Conservation (phyloP, 2,329 filamentous ascomycete genomes). For the Stachybotrys chartarum region DNA sequence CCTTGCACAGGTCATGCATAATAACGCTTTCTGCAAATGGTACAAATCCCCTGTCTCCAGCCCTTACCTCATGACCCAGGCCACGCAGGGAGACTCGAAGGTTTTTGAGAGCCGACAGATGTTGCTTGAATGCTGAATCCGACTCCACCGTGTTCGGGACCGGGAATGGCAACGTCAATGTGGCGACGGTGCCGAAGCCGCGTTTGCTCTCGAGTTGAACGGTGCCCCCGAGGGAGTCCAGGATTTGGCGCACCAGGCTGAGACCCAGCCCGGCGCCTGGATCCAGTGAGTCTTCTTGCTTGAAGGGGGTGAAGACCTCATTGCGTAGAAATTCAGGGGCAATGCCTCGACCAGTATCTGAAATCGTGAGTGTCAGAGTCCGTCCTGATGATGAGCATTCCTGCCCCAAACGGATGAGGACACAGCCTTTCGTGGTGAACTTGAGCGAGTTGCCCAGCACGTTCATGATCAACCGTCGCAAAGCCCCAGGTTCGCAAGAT, state of each 20-base stretch:
- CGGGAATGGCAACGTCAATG: slow-evolving; percentile 22
- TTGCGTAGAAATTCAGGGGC: slow-evolving; percentile 53
- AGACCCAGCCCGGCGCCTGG: slow-evolving; percentile 59
- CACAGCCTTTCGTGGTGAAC: neutral
- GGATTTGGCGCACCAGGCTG: slow-evolving; percentile 55
- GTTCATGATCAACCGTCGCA: neutral
- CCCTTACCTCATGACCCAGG: neutral
- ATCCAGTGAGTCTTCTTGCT: slow-evolving; percentile 54
- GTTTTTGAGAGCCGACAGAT: neutral
- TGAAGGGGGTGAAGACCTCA: slow-evolving; percentile 55
- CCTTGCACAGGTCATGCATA: slow-evolving; percentile 15
- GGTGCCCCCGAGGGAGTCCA: slow-evolving; percentile 48
- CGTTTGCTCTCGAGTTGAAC: slow-evolving; percentile 47
- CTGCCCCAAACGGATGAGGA: neutral
- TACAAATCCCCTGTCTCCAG: neutral
- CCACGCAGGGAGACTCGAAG: neutral
- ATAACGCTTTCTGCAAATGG: neutral
- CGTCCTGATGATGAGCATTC: neutral
- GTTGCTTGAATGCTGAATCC: neutral
- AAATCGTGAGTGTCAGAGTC: slow-evolving; percentile 36
- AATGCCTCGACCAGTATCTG: slow-evolving; percentile 61
- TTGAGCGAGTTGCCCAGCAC: neutral
- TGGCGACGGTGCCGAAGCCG: slow-evolving; percentile 27
- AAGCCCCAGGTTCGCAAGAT: neutral
- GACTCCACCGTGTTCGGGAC: slow-evolving; percentile 1